Evolutionary conservation across 345 rosid species (phyloP).

Genomic region (Pistacia integerrima): DNA sequence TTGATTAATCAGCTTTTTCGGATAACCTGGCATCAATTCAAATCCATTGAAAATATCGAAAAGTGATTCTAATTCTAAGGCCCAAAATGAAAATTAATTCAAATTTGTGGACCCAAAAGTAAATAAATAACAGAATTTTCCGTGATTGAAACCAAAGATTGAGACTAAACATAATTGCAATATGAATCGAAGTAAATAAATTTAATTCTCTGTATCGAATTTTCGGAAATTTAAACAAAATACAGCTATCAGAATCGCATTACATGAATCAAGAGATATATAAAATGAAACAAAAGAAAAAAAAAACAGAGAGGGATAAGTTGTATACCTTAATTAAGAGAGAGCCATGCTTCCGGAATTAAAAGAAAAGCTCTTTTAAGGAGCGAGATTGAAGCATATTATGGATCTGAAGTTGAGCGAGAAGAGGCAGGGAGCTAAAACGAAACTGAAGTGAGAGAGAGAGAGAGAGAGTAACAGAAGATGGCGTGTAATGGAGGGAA

Average conservation of each 20-base stretch:
- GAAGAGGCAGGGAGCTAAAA: not conserved
- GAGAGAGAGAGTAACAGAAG: not conserved
- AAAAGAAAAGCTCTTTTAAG: not conserved
- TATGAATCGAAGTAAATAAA: not conserved
- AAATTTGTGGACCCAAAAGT: not conserved
- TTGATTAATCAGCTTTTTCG: not conserved
- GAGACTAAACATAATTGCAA: not conserved
- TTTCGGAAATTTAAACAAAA: not conserved
- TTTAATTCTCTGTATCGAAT: not conserved
- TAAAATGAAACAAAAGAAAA: not conserved
- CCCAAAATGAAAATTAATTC: not conserved
- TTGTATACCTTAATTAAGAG: not conserved
- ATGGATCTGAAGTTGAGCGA: conserved; percentile 1
- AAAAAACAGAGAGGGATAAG: not conserved
- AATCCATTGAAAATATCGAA: not conserved
- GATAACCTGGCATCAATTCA: not conserved
- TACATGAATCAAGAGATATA: not conserved
- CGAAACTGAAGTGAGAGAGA: not conserved
- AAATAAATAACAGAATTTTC: too few relatives aligned
- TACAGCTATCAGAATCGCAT: not conserved
- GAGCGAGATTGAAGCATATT: not conserved
- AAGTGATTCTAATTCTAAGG: not conserved
- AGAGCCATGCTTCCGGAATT: not conserved
- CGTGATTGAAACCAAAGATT: not conserved
- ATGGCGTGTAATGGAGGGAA: not conserved